Evolutionary conservation across 345 rosid species (phyloP), one percentile per base, ranked within the genome.

Genomic region (Eucalyptus sideroxylon): DNA sequence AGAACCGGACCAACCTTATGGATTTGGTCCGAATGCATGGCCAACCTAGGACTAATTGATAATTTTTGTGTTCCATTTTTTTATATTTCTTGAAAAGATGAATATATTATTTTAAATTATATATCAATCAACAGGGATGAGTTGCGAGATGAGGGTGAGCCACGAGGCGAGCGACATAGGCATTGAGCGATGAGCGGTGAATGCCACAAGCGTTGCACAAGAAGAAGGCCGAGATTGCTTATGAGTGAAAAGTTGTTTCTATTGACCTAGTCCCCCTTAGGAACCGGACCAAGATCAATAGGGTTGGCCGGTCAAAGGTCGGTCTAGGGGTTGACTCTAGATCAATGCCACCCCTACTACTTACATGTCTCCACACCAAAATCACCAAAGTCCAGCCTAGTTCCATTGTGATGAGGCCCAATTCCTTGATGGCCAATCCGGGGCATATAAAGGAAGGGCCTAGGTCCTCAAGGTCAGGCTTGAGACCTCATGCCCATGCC

Each of bases 251-350:
- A 17, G 24, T 53, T 53, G 56, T 53, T 53, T 53, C 56, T 53
- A 50, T 16, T 50, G 7, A 50, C 55, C 21, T 0, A 1, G 3
- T 51, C 56, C 24, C 55, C 9, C 56, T 51, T 53, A 7, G 4
- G 9, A 17, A 17, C 4, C 24, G 2, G 4, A 53, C 24, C 1
- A 3, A 4, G 2, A 53, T 53, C 4, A 7, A 53, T 3, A 17
- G 24, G 56, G 4, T 53, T 53, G 56, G 10, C 56, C 10, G 0
- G 0, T 53, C 56, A 0, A 53, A 7, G 4, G 24, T 19, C 1
- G 4, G 56, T 53, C 23, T 19, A 53, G 4, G 23, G 10, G 4
- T 53, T 53, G 24, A 53, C 24, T 7, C 2, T 17, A 0, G 10
- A 53, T 16, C 4, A 0, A 53, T 53, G 2, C 56, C 9, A 53